Conservation (phyloP, 2,329 filamentous ascomycete species). For the Nothophaeocryptopus gaeumannii region DNA sequence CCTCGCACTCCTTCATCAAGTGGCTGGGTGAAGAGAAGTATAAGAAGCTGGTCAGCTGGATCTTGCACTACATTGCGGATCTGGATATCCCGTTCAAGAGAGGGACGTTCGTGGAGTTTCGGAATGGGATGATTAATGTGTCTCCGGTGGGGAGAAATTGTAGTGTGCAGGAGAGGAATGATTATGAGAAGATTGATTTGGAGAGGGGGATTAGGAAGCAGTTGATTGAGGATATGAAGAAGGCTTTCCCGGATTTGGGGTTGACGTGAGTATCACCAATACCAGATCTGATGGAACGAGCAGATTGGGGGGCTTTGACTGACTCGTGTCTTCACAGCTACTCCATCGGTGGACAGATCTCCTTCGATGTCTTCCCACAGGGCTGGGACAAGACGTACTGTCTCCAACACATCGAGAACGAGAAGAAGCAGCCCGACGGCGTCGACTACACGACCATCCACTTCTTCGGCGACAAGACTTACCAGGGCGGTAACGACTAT, state of each 20-base stretch:
- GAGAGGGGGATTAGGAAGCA: conserved; percentile 70
- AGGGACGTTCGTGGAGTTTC: conserved; percentile 83
- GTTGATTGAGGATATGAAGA: conserved; percentile 72
- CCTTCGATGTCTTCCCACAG: conserved; percentile 93
- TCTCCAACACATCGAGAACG: conserved; percentile 78
- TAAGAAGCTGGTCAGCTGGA: conserved; percentile 73
- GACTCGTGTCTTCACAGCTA: conserved; percentile 55
- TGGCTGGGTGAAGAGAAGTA: conserved; percentile 86
- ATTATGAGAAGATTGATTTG: conserved; percentile 79
- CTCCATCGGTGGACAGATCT: conserved; percentile 95
- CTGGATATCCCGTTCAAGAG: conserved; percentile 79
- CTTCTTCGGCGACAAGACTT: conserved; percentile 98
- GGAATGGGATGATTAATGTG: conserved; percentile 89
- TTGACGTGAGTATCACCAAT: conserved; percentile 64
- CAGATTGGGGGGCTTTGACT: neutral
- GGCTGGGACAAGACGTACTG: conserved; percentile 99
- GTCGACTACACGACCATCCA: conserved; percentile 83
- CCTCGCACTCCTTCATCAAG: conserved; percentile 81
- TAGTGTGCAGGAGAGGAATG: conserved; percentile 71
- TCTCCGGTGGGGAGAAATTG: conserved; percentile 85
- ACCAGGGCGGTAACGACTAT: conserved; percentile 87
- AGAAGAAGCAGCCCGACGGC: conserved; percentile 63
- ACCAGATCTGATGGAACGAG: too few species aligned
- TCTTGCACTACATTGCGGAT: conserved; percentile 79
- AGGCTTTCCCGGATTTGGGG: conserved; percentile 78